These are phyloP conservation scores for Taphrina communis DNA, from an alignment of 1,139 yeast species.

Conservation along the genomic window DNA sequence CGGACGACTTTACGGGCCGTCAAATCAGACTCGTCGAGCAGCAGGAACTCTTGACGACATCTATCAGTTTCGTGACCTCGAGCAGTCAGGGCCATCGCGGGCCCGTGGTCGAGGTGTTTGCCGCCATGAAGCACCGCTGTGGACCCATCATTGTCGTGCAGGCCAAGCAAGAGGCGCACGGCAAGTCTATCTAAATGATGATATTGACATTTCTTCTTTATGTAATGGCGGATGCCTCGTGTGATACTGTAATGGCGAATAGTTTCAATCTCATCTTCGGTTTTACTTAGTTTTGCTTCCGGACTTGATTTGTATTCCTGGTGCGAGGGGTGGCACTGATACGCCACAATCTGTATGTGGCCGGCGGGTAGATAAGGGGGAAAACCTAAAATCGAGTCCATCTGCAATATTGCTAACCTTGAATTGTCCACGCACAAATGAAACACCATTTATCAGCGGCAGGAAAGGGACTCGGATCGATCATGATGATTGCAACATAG, in stretches of 20 bases:
- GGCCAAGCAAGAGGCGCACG: slow-evolving; percentile 13
- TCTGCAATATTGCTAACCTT: too few species aligned
- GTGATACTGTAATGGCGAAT: background rate
- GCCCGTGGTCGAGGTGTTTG: slow-evolving; percentile 30
- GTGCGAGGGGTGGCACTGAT: background rate
- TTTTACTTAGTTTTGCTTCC: background rate
- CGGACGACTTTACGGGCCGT: background rate
- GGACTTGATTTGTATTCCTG: too few species aligned
- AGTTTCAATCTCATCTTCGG: background rate
- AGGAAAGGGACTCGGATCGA: too few species aligned
- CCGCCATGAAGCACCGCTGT: slow-evolving; percentile 16
- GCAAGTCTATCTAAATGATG: background rate
- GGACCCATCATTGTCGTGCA: slow-evolving; percentile 24
- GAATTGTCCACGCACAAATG: too few species aligned
- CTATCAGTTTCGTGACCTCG: too few species aligned
- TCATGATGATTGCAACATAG: too few species aligned
- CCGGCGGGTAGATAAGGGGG: slow-evolving; percentile 6
- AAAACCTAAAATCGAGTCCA: too few species aligned
- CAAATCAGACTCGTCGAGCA: slow-evolving; percentile 8
- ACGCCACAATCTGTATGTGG: slow-evolving; percentile 4
- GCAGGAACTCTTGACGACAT: background rate
- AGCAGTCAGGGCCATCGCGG: slow-evolving; percentile 10
- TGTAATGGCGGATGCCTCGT: background rate
- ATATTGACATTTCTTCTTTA: too few species aligned
- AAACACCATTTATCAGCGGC: too few species aligned